A percentile compares a stretch with the other conserved stretches of the same genome.
Conservation (phyloP, 768 basidiomycete species). For the Kwoniella shandongensis region DNA sequence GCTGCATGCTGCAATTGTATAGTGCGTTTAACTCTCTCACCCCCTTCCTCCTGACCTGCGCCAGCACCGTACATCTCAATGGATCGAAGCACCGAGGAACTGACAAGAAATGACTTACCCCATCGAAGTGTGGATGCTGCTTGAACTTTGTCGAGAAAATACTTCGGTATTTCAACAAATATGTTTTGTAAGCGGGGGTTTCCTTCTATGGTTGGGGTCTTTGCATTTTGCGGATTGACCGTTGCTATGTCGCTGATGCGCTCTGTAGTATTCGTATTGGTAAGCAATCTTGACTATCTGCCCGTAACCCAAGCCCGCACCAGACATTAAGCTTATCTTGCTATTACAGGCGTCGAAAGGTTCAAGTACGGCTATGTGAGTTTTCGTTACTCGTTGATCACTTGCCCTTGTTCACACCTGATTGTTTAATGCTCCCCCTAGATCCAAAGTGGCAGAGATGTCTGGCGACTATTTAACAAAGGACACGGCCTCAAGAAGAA, state of each 20-base stretch:
- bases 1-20: not conserved
- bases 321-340: no score
- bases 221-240: no score
- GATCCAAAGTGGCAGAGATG: constrained; percentile 3
- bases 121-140: constrained; percentile 10
- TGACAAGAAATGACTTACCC: not conserved
- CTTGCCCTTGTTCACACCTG: not conserved
- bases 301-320: no score
- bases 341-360: constrained; percentile 1
- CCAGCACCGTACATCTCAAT: no score
- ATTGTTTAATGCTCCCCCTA: not conserved
- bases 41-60: no score
- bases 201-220: no score
- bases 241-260: no score
- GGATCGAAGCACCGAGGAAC: no score
- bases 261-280: not conserved
- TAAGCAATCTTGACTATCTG: no score
- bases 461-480: not conserved
- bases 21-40: no score
- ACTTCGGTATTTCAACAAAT: constrained; percentile 14
- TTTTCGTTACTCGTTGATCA: no score
- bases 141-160: constrained; percentile 2
- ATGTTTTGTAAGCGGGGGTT: constrained; percentile 12
- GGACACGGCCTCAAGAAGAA: constrained; percentile 1
- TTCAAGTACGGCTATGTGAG: constrained; percentile 4